A percentile compares a stretch with the other conserved stretches of the same genome.
Evolutionary conservation across 2,329 filamentous ascomycete genomes (phyloP).

Genomic region (Fusarium chaquense): DNA sequence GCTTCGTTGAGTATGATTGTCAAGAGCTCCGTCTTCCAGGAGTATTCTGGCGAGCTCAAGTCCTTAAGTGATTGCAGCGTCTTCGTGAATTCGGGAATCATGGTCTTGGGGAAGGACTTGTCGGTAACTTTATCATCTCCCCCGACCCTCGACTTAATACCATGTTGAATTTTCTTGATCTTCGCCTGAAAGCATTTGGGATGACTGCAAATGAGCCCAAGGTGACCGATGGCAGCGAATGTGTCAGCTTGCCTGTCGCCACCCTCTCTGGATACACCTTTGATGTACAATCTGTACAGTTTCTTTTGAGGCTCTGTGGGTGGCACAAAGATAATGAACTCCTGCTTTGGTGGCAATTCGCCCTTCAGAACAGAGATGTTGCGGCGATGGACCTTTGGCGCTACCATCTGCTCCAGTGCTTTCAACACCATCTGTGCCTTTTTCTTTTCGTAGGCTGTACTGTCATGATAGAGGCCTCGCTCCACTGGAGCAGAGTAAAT

Average conservation of each 20-base stretch:
- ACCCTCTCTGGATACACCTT: constrained; percentile 24
- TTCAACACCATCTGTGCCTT: constrained; percentile 74
- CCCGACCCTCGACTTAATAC: neutral
- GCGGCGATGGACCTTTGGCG: constrained; percentile 81
- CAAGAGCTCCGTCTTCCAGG: constrained; percentile 77
- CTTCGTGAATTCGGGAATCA: constrained; percentile 50
- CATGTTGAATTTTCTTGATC: constrained; percentile 34
- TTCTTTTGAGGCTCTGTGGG: constrained; percentile 73
- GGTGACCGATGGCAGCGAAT: constrained; percentile 54
- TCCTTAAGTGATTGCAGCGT: constrained; percentile 54
- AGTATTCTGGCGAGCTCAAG: constrained; percentile 64
- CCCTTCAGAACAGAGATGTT: constrained; percentile 74
- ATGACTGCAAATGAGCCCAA: constrained; percentile 66
- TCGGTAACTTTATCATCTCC: constrained; percentile 8
- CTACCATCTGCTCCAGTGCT: constrained; percentile 77
- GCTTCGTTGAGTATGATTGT: constrained; percentile 76
- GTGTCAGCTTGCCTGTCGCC: constrained; percentile 36
- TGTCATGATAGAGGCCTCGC: constrained; percentile 76
- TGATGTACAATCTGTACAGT: constrained; percentile 68
- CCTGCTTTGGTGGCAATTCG: constrained; percentile 78
- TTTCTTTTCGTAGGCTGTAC: constrained; percentile 65
- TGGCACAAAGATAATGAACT: constrained; percentile 83
- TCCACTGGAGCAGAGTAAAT: constrained; percentile 81
- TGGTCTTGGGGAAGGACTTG: constrained; percentile 42
- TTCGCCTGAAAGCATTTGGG: constrained; percentile 61